Evolutionary conservation across 1,139 yeast genomes (phyloP).

Genomic region (Geotrichum cucujoidarum): DNA sequence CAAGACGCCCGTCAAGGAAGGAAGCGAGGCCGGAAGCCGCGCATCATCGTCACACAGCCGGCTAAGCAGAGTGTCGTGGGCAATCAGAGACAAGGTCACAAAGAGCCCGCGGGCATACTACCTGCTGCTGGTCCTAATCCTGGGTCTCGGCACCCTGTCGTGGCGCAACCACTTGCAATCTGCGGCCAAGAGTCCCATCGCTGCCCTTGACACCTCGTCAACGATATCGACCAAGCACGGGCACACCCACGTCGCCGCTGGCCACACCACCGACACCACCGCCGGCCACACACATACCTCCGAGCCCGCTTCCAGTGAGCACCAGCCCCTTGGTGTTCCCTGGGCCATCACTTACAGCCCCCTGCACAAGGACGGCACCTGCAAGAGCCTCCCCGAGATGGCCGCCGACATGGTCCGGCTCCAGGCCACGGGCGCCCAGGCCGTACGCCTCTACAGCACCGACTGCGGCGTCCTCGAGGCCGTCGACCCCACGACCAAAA

Average conservation of each 20-base stretch:
- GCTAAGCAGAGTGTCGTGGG: too few species aligned
- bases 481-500: slow-evolving; percentile 5
- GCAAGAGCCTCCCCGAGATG: slow-evolving; percentile 61
- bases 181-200: not conserved
- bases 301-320: too few species aligned
- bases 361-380: slow-evolving; percentile 62
- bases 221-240: too few species aligned
- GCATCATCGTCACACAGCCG: too few species aligned
- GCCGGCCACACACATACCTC: not conserved
- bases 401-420: slow-evolving; percentile 55
- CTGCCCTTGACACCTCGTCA: too few species aligned
- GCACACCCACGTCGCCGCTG: too few species aligned
- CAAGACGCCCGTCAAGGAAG: too few species aligned
- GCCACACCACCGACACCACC: not conserved
- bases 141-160: not conserved
- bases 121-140: not conserved
- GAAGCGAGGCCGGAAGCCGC: too few species aligned
- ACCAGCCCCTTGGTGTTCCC: too few species aligned
- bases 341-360: slow-evolving; percentile 82
- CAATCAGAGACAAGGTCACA: too few species aligned
- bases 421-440: slow-evolving; percentile 35
- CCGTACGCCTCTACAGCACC: slow-evolving; percentile 27
- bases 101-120: too few species aligned
- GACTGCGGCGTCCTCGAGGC: slow-evolving; percentile 30
- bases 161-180: not conserved